Conservation (phyloP, 495 filamentous ascomycete species). For the Ascobolus immersus region DNA sequence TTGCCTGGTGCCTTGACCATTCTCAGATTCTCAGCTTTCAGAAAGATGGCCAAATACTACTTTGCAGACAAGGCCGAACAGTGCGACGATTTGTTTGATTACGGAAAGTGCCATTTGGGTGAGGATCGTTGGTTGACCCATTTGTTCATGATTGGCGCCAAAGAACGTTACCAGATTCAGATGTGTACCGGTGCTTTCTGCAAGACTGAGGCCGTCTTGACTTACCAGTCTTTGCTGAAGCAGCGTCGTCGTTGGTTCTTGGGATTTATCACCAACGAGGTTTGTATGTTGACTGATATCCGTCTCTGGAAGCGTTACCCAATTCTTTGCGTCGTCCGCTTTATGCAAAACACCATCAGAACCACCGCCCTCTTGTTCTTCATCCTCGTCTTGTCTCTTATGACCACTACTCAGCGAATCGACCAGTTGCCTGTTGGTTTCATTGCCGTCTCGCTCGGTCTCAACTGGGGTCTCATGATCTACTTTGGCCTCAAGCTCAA, state of each 20-base stretch:
- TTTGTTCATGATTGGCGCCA: conserved; percentile 94
- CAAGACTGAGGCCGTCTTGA: conserved; percentile 93
- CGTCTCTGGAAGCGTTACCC: conserved; percentile 83
- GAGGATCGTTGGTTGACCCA: conserved; percentile 97
- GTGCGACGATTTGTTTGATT: conserved; percentile 91
- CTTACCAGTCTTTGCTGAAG: conserved; percentile 64
- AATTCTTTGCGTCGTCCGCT: conserved; percentile 61
- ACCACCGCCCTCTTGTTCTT: conserved; percentile 91
- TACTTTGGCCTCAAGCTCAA: conserved; percentile 76
- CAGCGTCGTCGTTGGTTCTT: conserved; percentile 93
- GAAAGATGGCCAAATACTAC: conserved; percentile 95
- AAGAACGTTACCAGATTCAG: conserved; percentile 81
- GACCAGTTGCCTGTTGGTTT: conserved; percentile 71
- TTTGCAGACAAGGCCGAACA: conserved; percentile 94
- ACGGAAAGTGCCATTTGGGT: conserved; percentile 79
- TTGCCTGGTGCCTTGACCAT: conserved; percentile 87
- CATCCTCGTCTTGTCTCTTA: conserved; percentile 69
- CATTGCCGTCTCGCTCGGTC: conserved; percentile 76
- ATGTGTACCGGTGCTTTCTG: conserved; percentile 95
- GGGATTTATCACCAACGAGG: conserved; percentile 94
- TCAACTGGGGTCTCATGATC: conserved; percentile 91
- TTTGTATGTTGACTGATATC: conserved; percentile 90
- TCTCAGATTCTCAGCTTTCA: conserved; percentile 83
- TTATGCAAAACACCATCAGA: conserved; percentile 91
- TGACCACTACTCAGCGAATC: conserved; percentile 58